Conservation (phyloP, 129 eudicot species). For the Deinandra increscens region DNA sequence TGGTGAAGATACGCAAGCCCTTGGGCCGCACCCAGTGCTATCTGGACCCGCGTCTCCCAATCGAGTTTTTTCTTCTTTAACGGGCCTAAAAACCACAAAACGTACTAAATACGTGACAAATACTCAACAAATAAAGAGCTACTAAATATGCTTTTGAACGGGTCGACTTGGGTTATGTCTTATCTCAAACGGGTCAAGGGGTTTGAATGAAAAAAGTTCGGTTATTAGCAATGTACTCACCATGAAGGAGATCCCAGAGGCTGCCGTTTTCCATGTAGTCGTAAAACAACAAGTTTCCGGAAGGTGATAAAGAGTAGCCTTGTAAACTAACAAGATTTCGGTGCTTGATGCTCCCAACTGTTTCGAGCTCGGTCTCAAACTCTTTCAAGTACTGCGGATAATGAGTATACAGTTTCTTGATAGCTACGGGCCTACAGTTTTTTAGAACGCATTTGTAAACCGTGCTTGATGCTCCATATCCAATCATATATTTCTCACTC, state of each 20-base stretch:
- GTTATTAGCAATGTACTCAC: slow-evolving; percentile 32
- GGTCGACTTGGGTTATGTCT: not conserved
- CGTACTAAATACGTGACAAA: not conserved
- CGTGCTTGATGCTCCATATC: slow-evolving; percentile 95
- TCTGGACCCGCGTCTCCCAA: slow-evolving; percentile 80
- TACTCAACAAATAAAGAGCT: not conserved
- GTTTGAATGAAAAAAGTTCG: too few species aligned
- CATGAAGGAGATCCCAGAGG: slow-evolving; percentile 99
- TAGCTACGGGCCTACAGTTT: slow-evolving; percentile 89
- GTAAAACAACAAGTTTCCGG: slow-evolving; percentile 86
- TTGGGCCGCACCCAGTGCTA: slow-evolving; percentile 91
- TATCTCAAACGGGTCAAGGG: not conserved
- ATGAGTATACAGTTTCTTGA: slow-evolving; percentile 82
- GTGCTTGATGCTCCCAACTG: slow-evolving; percentile 94
- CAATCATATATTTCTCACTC: slow-evolving; percentile 85
- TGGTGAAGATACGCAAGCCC: slow-evolving; percentile 99
- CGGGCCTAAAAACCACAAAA: slow-evolving; percentile 45
- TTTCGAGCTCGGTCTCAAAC: slow-evolving; percentile 88
- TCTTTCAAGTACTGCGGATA: slow-evolving; percentile 75
- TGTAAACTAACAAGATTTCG: slow-evolving; percentile 90
- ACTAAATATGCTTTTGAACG: not conserved
- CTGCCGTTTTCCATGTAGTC: slow-evolving; percentile 99
- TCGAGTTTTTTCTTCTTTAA: slow-evolving; percentile 82
- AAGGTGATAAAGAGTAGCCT: slow-evolving; percentile 87
- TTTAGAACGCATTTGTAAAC: slow-evolving; percentile 96